Percentiles rank a stretch among this genome's conserved stretches.
Conservation (phyloP, 2,329 filamentous ascomycete genomes). For the Hypocrella siamensis region DNA sequence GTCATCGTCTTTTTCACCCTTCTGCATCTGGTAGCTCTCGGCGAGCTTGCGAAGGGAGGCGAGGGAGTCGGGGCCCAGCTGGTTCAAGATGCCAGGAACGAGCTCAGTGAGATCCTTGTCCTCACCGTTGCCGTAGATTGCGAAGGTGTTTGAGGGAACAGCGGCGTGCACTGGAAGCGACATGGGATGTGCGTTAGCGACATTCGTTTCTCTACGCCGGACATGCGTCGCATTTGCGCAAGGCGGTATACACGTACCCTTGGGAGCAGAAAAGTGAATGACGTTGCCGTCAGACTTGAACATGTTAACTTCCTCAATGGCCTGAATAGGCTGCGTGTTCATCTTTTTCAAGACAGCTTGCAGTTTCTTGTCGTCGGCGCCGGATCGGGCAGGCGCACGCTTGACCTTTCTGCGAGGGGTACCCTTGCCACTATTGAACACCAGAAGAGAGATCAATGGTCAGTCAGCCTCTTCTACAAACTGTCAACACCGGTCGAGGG, state of each 20-base stretch:
- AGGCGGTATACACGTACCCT: conserved; percentile 48
- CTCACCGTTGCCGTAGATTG: conserved; percentile 96
- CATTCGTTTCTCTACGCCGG: not conserved
- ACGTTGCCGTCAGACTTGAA: conserved; percentile 99
- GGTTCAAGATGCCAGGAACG: conserved; percentile 97
- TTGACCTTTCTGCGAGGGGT: conserved; percentile 96
- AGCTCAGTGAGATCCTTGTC: conserved; percentile 99
- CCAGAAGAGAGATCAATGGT: no score
- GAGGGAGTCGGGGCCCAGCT: conserved; percentile 95
- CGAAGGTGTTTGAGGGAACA: conserved; percentile 96
- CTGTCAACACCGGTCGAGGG: no score
- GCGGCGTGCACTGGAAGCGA: conserved; percentile 68
- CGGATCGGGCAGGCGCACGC: conserved; percentile 86
- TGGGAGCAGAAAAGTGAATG: conserved; percentile 96
- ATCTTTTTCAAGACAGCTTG: conserved; percentile 97
- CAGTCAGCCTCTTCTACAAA: no score
- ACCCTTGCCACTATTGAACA: conserved; percentile 87
- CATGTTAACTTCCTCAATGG: conserved; percentile 99
- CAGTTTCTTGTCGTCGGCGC: conserved; percentile 99
- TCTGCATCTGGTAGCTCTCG: conserved; percentile 99
- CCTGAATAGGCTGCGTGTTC: conserved; percentile 98
- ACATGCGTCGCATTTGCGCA: not conserved
- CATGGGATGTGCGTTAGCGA: conserved; percentile 1
- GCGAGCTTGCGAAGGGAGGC: conserved; percentile 95
- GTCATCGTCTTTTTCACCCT: conserved; percentile 82